Percentiles rank a stretch among this genome's conserved stretches.
phyloP scores from a whole-genome alignment of 1,139 yeast species.

The Kurtzmaniella quercitrusa region DNA sequence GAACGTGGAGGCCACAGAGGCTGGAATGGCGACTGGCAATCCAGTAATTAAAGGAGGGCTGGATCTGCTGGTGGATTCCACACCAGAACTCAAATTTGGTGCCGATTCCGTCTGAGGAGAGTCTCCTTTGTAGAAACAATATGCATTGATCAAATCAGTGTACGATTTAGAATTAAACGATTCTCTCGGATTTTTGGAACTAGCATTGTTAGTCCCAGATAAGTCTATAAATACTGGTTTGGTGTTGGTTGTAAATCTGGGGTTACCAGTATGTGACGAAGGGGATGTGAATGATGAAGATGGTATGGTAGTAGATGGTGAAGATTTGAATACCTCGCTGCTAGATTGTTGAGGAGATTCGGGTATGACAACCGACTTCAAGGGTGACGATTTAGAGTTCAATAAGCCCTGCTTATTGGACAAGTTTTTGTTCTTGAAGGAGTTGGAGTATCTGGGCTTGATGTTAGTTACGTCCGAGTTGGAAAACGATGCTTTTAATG shows the following conservation, averaged over 20 bases:
- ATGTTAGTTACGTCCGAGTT: constrained; percentile 20
- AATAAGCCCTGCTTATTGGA: neutral
- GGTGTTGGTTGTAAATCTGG: neutral
- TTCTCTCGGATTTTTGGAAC: neutral
- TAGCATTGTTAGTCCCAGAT: neutral
- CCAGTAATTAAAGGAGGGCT: neutral
- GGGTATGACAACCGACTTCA: neutral
- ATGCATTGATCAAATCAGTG: constrained; percentile 27
- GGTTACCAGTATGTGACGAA: neutral
- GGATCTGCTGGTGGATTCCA: constrained; percentile 7
- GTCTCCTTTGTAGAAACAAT: constrained; percentile 29
- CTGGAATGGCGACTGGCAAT: constrained; percentile 1
- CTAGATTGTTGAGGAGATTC: neutral
- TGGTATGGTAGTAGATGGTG: neutral
- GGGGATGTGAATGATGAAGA: neutral
- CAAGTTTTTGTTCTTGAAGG: constrained; percentile 6
- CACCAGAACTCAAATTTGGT: constrained; percentile 6
- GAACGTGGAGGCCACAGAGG: constrained; percentile 22
- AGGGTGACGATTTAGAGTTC: neutral
- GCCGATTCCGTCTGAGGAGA: constrained; percentile 3
- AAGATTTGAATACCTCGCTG: neutral
- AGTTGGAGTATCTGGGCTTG: constrained; percentile 11
- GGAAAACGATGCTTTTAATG: constrained; percentile 22
- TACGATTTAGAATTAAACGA: constrained; percentile 23
- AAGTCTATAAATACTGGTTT: neutral